Conservation (phyloP, 2,329 filamentous ascomycete species). For the Albophoma yamanashiensis region DNA sequence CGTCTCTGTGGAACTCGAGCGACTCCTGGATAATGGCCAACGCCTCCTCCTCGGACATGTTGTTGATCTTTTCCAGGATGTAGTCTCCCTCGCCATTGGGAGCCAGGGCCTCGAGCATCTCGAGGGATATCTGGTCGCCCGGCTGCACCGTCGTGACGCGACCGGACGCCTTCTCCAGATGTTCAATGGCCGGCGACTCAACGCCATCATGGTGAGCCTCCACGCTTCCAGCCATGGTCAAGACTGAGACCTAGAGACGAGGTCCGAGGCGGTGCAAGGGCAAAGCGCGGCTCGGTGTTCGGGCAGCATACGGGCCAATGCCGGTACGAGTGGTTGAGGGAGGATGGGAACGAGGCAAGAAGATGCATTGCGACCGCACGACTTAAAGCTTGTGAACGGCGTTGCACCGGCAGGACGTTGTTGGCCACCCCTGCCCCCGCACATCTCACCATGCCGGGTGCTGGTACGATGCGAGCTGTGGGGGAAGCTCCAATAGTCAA, state of each 20-base stretch:
- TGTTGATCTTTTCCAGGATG: conserved; percentile 28
- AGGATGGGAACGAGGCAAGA: background rate
- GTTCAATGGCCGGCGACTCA: background rate
- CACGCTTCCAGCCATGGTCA: background rate
- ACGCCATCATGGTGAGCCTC: background rate
- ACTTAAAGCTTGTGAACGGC: background rate
- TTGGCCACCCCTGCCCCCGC: background rate
- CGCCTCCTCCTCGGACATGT: conserved; percentile 31
- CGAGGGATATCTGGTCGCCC: conserved; percentile 26
- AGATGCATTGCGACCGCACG: background rate
- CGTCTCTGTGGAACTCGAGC: conserved; percentile 27
- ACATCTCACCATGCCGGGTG: background rate
- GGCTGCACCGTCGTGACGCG: conserved; percentile 1
- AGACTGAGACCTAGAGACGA: background rate
- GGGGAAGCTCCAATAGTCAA: background rate
- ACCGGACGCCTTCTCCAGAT: conserved; percentile 1
- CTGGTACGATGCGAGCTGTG: background rate
- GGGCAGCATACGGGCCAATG: background rate
- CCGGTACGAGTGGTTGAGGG: background rate
- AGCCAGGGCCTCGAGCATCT: conserved; percentile 27
- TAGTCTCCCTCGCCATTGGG: conserved; percentile 28
- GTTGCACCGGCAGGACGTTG: background rate
- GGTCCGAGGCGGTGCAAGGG: background rate
- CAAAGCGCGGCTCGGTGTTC: background rate
- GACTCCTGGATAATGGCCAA: conserved; percentile 26